phyloP scores from a whole-genome alignment of 192 early-diverging fungal species.

The Coemansia sp. region DNA sequence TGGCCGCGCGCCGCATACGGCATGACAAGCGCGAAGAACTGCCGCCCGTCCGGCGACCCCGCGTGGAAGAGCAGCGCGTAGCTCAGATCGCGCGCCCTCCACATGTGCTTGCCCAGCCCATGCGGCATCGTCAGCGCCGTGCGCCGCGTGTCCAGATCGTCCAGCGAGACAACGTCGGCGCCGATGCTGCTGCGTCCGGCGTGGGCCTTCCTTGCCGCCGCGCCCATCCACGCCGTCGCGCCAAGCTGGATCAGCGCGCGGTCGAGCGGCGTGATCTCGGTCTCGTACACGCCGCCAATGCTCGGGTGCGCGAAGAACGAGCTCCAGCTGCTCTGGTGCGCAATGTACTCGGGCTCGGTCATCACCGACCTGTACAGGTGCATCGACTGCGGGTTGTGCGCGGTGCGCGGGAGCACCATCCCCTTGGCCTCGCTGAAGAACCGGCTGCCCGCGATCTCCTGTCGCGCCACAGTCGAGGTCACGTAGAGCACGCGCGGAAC shows the following conservation, averaged over 20 bases:
- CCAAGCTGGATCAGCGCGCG: slow-evolving; percentile 83
- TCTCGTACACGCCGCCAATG: slow-evolving; percentile 95
- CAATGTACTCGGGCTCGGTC: slow-evolving; percentile 75
- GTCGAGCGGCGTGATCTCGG: slow-evolving; percentile 76
- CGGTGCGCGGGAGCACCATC: slow-evolving; percentile 71
- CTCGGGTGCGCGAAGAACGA: slow-evolving; percentile 83
- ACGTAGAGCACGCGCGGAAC: slow-evolving; percentile 87
- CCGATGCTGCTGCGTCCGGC: slow-evolving; percentile 23
- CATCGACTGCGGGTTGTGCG: slow-evolving; percentile 58
- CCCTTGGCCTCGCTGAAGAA: slow-evolving; percentile 48
- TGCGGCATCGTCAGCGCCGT: slow-evolving; percentile 19
- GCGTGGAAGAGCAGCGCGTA: slow-evolving; percentile 84
- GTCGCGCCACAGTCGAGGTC: slow-evolving; percentile 67
- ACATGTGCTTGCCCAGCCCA: slow-evolving; percentile 13
- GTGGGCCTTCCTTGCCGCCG: slow-evolving; percentile 19
- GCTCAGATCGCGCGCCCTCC: slow-evolving; percentile 50
- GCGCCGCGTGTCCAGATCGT: slow-evolving; percentile 38
- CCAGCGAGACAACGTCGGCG: slow-evolving; percentile 30
- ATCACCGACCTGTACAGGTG: slow-evolving; percentile 83
- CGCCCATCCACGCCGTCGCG: slow-evolving; percentile 47
- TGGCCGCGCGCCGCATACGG: slow-evolving; percentile 57
- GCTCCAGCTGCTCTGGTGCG: slow-evolving; percentile 71
- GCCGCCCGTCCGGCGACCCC: slow-evolving; percentile 32
- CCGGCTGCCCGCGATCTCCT: slow-evolving; percentile 44
- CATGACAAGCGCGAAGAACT: slow-evolving; percentile 71